These are phyloP conservation scores for Syzygium syzygioides DNA, from an alignment of 441 rosid species.

Conservation along the genomic window DNA sequence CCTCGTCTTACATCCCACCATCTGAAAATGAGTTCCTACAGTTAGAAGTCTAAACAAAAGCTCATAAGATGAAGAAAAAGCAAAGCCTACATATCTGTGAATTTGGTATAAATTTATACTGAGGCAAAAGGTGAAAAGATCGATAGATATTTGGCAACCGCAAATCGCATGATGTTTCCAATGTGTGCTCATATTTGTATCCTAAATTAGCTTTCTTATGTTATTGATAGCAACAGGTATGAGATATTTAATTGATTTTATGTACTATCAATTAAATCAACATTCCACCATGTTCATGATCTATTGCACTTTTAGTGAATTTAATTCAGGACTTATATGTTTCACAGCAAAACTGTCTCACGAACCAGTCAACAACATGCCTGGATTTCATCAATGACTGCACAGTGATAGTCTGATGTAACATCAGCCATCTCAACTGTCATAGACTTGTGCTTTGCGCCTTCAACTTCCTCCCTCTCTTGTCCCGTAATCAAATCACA, in stretches of 20 bases:
- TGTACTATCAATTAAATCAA: neutral
- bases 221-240: neutral
- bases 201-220: neutral
- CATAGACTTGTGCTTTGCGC: conserved; percentile 83
- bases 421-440: conserved; percentile 98
- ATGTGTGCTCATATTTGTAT: neutral
- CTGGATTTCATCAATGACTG: conserved; percentile 92
- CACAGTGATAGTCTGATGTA: conserved; percentile 54
- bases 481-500: conserved; percentile 93
- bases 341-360: neutral
- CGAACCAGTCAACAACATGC: conserved; percentile 16
- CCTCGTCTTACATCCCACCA: conserved; percentile 79
- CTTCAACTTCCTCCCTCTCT: conserved; percentile 81
- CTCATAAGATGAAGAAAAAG: neutral
- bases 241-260: neutral
- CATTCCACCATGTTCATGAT: neutral
- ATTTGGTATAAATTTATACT: neutral
- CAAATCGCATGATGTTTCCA: neutral
- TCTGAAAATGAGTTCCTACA: conserved; percentile 28
- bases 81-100: neutral
- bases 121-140: neutral
- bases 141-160: neutral
- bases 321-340: neutral
- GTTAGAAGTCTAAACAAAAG: neutral
- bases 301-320: neutral